These are phyloP conservation scores for Syncephalis fuscata DNA, from an alignment of 371 early-diverging fungal species.

Conservation along the genomic window DNA sequence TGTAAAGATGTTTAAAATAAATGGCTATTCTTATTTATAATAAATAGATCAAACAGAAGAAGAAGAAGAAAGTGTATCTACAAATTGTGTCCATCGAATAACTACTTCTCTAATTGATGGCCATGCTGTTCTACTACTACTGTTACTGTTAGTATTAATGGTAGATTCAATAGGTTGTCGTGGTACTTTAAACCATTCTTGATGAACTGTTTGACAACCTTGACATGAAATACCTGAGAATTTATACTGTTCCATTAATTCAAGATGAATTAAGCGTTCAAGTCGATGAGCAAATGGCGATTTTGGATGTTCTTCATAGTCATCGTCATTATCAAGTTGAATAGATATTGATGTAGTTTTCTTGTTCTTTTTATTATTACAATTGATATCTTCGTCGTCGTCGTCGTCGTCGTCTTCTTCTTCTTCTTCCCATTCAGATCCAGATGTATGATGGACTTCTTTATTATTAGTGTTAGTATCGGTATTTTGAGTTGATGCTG, in stretches of 20 bases:
- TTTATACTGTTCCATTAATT: slow-evolving; percentile 1
- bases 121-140: no score
- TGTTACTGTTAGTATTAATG: no score
- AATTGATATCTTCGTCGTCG: background rate
- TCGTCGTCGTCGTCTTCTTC: background rate
- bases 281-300: slow-evolving; percentile 7
- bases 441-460: background rate
- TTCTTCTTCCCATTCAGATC: background rate
- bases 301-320: slow-evolving; percentile 1
- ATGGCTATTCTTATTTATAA: no score
- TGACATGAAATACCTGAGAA: background rate
- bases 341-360: no score
- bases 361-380: background rate
- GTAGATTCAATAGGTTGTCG: background rate
- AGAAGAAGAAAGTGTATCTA: no score
- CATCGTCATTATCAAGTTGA: no score
- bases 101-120: no score
- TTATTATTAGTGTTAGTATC: no score
- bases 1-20: no score
- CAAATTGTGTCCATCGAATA: no score
- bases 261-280: slow-evolving; percentile 5
- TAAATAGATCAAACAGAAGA: no score
- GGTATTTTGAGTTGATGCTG: no score
- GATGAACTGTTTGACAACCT: slow-evolving; percentile 1
- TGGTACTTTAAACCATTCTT: slow-evolving; percentile 6